These are phyloP conservation scores for Ustilago crameri DNA, from an alignment of 1,284 basidiomycete species.

Conservation along the genomic window DNA sequence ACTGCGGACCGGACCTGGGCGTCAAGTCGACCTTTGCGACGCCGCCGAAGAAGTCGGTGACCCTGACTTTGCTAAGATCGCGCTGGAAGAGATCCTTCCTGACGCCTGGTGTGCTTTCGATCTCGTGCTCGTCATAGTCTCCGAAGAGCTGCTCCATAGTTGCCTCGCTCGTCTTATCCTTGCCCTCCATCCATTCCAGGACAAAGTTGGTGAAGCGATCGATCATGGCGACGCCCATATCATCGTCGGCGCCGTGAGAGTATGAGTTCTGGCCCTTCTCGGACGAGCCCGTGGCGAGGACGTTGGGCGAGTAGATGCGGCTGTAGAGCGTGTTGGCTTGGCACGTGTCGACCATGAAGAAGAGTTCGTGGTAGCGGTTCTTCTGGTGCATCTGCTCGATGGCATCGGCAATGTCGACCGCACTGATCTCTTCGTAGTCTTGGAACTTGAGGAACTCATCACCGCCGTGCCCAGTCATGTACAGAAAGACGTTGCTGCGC, in stretches of 20 bases:
- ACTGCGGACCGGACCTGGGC: not conserved
- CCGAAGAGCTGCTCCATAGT: slow-evolving; percentile 90
- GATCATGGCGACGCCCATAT: slow-evolving; percentile 94
- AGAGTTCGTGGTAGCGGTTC: slow-evolving; percentile 89
- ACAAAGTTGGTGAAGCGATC: slow-evolving; percentile 94
- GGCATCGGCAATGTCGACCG: slow-evolving; percentile 90
- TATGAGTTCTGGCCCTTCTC: slow-evolving; percentile 91
- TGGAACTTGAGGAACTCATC: slow-evolving; percentile 99
- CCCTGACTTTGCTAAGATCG: slow-evolving; percentile 76
- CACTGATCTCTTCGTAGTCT: slow-evolving; percentile 96
- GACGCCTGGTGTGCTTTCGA: slow-evolving; percentile 86
- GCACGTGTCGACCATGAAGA: slow-evolving; percentile 99
- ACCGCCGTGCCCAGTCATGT: slow-evolving; percentile 97
- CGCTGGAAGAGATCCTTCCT: slow-evolving; percentile 83
- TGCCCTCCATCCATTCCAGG: slow-evolving; percentile 87
- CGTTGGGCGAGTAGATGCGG: slow-evolving; percentile 93
- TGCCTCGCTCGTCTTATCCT: slow-evolving; percentile 86
- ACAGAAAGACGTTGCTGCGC: slow-evolving; percentile 93
- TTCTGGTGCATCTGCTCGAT: slow-evolving; percentile 99
- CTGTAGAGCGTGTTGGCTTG: slow-evolving; percentile 97
- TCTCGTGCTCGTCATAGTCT: slow-evolving; percentile 78
- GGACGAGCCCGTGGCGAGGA: slow-evolving; percentile 91
- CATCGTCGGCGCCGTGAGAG: slow-evolving; percentile 92
- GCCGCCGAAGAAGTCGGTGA: slow-evolving; percentile 96
- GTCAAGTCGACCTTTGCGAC: slow-evolving; percentile 81